These are phyloP conservation scores for Vaccinium myrtillus DNA, from an alignment of 148 eudicot species.

Conservation along the genomic window DNA sequence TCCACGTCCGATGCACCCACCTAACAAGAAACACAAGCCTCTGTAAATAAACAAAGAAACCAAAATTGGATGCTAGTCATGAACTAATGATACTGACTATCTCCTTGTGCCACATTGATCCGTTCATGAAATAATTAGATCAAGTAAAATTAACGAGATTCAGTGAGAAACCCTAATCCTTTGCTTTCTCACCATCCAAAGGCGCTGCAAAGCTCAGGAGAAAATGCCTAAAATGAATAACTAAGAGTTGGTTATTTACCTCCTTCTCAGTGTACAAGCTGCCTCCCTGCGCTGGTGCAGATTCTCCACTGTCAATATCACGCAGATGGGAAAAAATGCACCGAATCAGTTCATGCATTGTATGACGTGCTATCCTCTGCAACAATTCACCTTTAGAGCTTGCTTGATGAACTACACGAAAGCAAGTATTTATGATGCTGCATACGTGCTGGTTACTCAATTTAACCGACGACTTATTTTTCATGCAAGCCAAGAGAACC, in stretches of 20 bases:
- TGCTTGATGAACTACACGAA: constrained; percentile 91
- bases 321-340: constrained; percentile 73
- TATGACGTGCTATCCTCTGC: constrained; percentile 84
- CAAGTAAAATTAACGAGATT: neutral
- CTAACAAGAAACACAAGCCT: constrained; percentile 6
- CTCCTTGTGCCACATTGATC: neutral
- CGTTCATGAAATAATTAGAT: neutral
- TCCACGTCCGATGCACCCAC: neutral
- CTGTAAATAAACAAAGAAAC: neutral
- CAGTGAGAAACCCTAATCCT: neutral
- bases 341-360: constrained; percentile 87
- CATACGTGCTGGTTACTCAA: constrained; percentile 93
- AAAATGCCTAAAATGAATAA: neutral
- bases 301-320: constrained; percentile 41
- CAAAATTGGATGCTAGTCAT: neutral
- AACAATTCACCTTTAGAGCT: constrained; percentile 81
- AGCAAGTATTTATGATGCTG: constrained; percentile 85
- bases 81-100: neutral
- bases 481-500: constrained; percentile 91
- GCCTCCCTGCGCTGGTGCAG: constrained; percentile 32
- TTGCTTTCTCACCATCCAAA: neutral
- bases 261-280: constrained; percentile 33
- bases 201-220: neutral
- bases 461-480: constrained; percentile 70
- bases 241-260: constrained; percentile 29